These are phyloP conservation scores for Dendrobium chrysotoxum DNA, from an alignment of 106 monocot genomes.

Conservation along the genomic window DNA sequence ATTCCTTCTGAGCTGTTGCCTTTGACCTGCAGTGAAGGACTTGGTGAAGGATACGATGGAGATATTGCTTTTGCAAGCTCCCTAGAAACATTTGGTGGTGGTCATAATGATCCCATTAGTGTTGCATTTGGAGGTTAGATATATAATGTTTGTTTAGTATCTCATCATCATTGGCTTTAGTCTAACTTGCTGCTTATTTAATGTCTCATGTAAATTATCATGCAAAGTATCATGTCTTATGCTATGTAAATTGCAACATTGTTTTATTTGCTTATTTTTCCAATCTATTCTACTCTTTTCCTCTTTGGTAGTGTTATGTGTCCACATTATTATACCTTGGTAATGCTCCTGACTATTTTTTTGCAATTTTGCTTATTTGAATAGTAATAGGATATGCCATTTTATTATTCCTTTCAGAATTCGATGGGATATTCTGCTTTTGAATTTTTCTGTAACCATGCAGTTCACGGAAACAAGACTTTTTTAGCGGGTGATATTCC, in stretches of 20 bases:
- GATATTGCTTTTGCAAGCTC: conserved; percentile 93
- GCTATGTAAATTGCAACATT: not conserved
- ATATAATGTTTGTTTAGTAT: not conserved
- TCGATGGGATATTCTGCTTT: not conserved
- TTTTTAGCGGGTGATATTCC: not conserved
- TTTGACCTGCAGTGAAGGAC: conserved; percentile 62
- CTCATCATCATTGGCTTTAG: not conserved
- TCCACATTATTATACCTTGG: not conserved
- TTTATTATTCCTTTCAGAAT: not conserved
- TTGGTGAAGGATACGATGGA: conserved; percentile 95
- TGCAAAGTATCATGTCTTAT: not conserved
- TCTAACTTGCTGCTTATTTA: not conserved
- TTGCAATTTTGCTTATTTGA: not conserved
- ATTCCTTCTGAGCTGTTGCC: not conserved
- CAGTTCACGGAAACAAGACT: not conserved
- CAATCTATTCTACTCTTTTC: not conserved
- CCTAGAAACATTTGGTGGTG: conserved; percentile 90
- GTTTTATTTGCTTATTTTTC: not conserved
- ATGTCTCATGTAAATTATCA: not conserved
- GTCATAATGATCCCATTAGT: conserved; percentile 93
- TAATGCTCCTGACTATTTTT: not conserved
- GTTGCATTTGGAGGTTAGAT: conserved; percentile 91
- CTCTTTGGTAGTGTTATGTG: not conserved
- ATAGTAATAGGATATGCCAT: conserved; percentile 2
- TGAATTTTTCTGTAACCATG: not conserved